Evolutionary conservation across 106 monocot species (phyloP).

Genomic region (Dioscorea dumetorum): DNA sequence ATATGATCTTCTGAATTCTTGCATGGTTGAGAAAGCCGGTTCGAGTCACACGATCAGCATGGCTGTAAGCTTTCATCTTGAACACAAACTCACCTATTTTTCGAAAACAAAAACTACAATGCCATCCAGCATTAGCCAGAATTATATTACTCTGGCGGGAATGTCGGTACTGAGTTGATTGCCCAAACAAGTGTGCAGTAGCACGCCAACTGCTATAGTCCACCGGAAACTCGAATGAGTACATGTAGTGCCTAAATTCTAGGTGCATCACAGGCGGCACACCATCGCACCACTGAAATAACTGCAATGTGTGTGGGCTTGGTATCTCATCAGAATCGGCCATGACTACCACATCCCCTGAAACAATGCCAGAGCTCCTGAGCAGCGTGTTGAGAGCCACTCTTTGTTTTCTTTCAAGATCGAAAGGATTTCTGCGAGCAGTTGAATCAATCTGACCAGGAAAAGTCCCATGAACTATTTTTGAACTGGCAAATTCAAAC

Average conservation of each 20-base stretch:
- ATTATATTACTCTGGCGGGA: constrained; percentile 60
- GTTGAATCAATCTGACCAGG: constrained; percentile 55
- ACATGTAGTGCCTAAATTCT: constrained; percentile 70
- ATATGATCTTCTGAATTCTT: constrained; percentile 84
- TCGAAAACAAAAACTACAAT: constrained; percentile 93
- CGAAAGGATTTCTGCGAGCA: constrained; percentile 55
- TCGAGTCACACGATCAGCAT: constrained; percentile 69
- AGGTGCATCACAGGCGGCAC: constrained; percentile 76
- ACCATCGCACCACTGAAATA: constrained; percentile 79
- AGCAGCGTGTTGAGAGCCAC: constrained; percentile 65
- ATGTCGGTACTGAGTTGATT: constrained; percentile 48
- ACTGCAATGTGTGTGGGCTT: constrained; percentile 49
- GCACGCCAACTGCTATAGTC: constrained; percentile 81
- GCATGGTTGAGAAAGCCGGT: constrained; percentile 26
- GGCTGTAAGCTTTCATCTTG: constrained; percentile 93
- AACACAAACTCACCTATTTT: constrained; percentile 58
- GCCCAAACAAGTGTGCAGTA: constrained; percentile 37
- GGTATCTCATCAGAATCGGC: constrained; percentile 89
- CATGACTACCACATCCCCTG: constrained; percentile 74
- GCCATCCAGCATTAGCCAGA: constrained; percentile 87
- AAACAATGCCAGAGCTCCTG: constrained; percentile 35
- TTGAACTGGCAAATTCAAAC: constrained; percentile 47
- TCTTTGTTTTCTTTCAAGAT: constrained; percentile 73
- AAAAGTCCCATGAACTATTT: constrained; percentile 49
- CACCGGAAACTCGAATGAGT: constrained; percentile 86